phyloP scores from a whole-genome alignment of 2,329 filamentous ascomycete species.

The Aspergillus sp. region DNA sequence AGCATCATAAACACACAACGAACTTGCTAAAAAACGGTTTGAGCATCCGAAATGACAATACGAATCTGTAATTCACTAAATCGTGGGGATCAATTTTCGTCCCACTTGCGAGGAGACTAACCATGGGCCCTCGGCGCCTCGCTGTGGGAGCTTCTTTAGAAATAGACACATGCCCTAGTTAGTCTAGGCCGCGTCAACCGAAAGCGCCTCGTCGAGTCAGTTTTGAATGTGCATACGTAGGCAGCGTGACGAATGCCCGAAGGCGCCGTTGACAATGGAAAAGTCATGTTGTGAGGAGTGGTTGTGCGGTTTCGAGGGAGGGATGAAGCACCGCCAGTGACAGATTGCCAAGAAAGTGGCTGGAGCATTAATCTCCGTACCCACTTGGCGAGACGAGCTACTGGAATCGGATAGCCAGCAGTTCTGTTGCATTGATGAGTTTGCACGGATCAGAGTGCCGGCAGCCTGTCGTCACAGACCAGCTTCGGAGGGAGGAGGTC shows the following conservation, averaged over 20 bases:
- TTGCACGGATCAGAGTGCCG: no score
- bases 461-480: no score
- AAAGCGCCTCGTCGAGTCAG: not conserved
- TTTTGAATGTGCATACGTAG: not conserved
- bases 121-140: not conserved
- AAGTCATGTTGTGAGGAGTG: no score
- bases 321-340: not conserved
- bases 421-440: no score
- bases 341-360: not conserved
- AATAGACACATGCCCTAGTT: not conserved
- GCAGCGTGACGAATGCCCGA: not conserved
- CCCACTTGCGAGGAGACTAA: not conserved
- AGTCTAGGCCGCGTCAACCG: constrained; percentile 1
- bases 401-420: not conserved
- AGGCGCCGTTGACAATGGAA: not conserved
- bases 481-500: no score
- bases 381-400: not conserved
- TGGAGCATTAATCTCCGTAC: not conserved
- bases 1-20: not conserved
- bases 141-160: not conserved
- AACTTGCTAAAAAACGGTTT: not conserved
- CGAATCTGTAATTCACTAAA: not conserved
- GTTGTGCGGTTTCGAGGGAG: not conserved
- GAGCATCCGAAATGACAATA: not conserved
- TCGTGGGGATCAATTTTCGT: not conserved